Conservation (phyloP, 2,329 filamentous ascomycete species). For the Pseudocercospora pini-densiflorae region DNA sequence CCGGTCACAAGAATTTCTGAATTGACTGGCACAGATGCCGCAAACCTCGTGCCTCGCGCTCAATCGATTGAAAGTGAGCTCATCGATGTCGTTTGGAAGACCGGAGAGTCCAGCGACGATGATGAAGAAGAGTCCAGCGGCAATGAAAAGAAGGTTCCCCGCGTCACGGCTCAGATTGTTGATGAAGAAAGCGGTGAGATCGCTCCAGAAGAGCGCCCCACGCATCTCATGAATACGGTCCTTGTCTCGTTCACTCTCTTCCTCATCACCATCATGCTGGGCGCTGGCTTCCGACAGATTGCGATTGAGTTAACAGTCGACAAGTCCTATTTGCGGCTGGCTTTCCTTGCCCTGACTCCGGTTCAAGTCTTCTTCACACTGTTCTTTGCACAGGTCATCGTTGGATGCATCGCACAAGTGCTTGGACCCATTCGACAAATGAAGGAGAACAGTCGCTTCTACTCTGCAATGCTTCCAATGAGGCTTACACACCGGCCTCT, state of each 20-base stretch:
- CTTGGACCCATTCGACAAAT: conserved; percentile 77
- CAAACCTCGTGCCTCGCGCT: conserved; percentile 71
- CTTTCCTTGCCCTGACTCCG: conserved; percentile 68
- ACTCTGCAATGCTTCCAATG: conserved; percentile 71
- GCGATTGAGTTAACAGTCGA: conserved; percentile 72
- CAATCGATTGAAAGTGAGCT: conserved; percentile 75
- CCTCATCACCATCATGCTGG: conserved; percentile 68
- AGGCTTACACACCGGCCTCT: conserved; percentile 61
- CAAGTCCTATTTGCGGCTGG: conserved; percentile 64
- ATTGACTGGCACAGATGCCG: conserved; percentile 52
- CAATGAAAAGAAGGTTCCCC: conserved; percentile 53
- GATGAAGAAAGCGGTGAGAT: conserved; percentile 74
- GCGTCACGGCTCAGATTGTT: conserved; percentile 59
- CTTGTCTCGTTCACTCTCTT: conserved; percentile 70
- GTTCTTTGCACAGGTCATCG: conserved; percentile 79
- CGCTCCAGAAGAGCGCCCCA: conserved; percentile 66
- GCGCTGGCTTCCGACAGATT: conserved; percentile 71
- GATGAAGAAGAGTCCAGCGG: conserved; percentile 55
- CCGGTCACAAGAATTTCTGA: neutral
- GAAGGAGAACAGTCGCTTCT: conserved; percentile 75
- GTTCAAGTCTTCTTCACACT: conserved; percentile 80
- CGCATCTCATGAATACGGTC: conserved; percentile 72
- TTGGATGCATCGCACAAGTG: conserved; percentile 75
- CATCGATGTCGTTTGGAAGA: conserved; percentile 77
- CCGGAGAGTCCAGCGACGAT: conserved; percentile 56